Evolutionary conservation across 2,329 filamentous ascomycete species (phyloP).

Genomic region (Xylariaceae sp.): DNA sequence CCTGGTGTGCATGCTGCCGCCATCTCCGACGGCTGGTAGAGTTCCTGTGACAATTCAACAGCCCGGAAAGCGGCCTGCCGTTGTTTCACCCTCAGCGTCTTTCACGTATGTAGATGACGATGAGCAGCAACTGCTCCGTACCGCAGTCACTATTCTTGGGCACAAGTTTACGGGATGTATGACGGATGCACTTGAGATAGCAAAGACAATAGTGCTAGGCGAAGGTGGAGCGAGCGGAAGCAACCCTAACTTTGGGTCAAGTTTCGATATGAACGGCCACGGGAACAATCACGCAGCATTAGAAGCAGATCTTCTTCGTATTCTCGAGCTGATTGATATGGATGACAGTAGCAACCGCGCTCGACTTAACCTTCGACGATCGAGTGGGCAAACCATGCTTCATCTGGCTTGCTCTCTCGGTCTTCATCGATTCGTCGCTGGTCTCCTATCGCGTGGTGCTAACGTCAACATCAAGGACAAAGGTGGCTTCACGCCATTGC

Average conservation of each 20-base stretch:
- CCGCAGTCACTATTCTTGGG: slow-evolving; percentile 61
- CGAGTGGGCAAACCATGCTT: slow-evolving; percentile 75
- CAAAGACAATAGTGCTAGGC: no score
- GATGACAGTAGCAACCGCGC: slow-evolving; percentile 68
- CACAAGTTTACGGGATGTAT: slow-evolving; percentile 61
- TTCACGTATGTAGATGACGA: slow-evolving; percentile 76
- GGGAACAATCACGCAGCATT: slow-evolving; percentile 32
- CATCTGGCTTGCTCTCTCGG: slow-evolving; percentile 75
- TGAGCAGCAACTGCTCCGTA: slow-evolving; percentile 64
- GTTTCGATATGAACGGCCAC: slow-evolving; percentile 34
- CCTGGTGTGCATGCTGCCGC: slow-evolving; percentile 75
- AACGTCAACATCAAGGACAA: slow-evolving; percentile 71
- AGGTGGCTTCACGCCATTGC: slow-evolving; percentile 76
- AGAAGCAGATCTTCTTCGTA: slow-evolving; percentile 67
- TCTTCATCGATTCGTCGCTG: slow-evolving; percentile 70
- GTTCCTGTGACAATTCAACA: slow-evolving; percentile 68
- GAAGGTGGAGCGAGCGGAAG: no score
- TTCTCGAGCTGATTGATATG: slow-evolving; percentile 74
- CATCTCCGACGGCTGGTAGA: slow-evolving; percentile 60
- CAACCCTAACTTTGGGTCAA: no score
- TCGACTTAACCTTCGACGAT: slow-evolving; percentile 59
- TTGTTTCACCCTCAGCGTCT: slow-evolving; percentile 39
- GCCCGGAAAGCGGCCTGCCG: slow-evolving; percentile 28
- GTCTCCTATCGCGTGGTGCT: slow-evolving; percentile 72
- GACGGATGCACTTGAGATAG: no score